Base-by-base conservation (phyloP, 176 grass and related monocot species). In the Rhynchospora tenuis region DNA sequence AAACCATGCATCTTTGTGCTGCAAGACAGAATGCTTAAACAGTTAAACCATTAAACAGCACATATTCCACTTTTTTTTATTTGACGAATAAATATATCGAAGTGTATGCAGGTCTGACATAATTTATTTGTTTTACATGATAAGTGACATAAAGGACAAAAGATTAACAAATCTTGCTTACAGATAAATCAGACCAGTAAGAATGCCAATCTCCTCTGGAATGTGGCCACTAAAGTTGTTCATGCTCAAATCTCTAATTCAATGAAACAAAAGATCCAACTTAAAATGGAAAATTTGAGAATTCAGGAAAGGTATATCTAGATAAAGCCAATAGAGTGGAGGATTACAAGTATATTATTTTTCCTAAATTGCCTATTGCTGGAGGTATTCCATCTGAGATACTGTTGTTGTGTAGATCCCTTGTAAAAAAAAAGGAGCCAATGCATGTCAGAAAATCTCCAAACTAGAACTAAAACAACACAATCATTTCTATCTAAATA, bases 311-410 rank as follows among this genome's bases (percentile, higher is more conserved):
- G 54, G 33, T 55, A 48, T 54, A 24, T 76, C 23, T 73, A 27
- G 14, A 28, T 17, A 76, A 54, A 0, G 50, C 16, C 24, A 31
- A 55, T 56, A 55, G 28, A 24, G 14, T 73, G 48, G 24, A 55
- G 46, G 22, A 54, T 76, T 76, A 76, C 73, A 76, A 56, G 73
- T 76, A 56, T 76, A 24, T 56, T 48, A 76, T 29, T 11, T 76
- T 76, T 13, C 48, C 29, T 76, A 76, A 76, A 29, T 0, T 76
- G 48, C 73, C 73, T 13, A 31, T 76, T 24, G 6, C 24, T 76
- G 48, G 48, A 76, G 24, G 48, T 76, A 76, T 56, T 17, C 0
- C 2, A 52, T 14, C 73, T 3, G 48, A 31, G 73, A 76, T 76
- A 54, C 48, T 56, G 23, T 76, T 76, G 28, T 76, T 56, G 28